Percentiles rank a stretch among this genome's conserved stretches.
These are phyloP conservation scores for Cynanchum wilfordii DNA, from an alignment of 257 asterid species.

Conservation along the genomic window DNA sequence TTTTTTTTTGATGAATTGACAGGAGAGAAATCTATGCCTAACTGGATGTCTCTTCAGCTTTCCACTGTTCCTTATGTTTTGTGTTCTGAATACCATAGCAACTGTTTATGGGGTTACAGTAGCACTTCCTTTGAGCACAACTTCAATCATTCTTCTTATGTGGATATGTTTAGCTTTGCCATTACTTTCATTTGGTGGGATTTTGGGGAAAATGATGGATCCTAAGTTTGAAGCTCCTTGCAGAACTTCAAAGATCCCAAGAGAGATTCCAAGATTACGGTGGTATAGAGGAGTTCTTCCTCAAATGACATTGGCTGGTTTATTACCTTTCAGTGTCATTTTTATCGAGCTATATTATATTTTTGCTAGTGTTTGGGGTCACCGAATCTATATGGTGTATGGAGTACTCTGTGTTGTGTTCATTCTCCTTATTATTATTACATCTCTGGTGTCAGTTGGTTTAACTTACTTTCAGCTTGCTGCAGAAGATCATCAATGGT, in stretches of 20 bases:
- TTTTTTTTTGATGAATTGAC: neutral
- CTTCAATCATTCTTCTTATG: conserved; percentile 17
- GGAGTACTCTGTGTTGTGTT: conserved; percentile 22
- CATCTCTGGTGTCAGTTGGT: conserved; percentile 24
- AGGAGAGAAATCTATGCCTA: conserved; percentile 25
- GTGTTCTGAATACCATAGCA: conserved; percentile 29
- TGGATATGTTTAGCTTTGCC: conserved; percentile 21
- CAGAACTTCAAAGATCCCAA: conserved; percentile 24
- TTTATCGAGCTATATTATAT: conserved; percentile 24
- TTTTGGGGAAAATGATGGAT: conserved; percentile 21
- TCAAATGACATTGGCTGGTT: conserved; percentile 31
- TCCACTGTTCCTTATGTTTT: conserved; percentile 22
- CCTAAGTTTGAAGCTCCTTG: conserved; percentile 27
- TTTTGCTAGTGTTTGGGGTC: conserved; percentile 30
- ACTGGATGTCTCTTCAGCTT: conserved; percentile 26
- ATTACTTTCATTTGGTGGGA: conserved; percentile 25
- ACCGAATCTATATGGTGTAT: conserved; percentile 19
- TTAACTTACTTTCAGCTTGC: conserved; percentile 33
- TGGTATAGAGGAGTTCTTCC: conserved; percentile 24
- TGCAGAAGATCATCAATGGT: conserved; percentile 38
- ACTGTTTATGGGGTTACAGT: conserved; percentile 17
- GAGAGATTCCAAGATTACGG: conserved; percentile 27
- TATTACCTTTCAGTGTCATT: conserved; percentile 23
- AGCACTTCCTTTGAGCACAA: conserved; percentile 24
- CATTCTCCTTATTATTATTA: conserved; percentile 20